Evolutionary conservation across 2,329 filamentous ascomycete genomes (phyloP).

Genomic region (Biscogniauxia sp.): DNA sequence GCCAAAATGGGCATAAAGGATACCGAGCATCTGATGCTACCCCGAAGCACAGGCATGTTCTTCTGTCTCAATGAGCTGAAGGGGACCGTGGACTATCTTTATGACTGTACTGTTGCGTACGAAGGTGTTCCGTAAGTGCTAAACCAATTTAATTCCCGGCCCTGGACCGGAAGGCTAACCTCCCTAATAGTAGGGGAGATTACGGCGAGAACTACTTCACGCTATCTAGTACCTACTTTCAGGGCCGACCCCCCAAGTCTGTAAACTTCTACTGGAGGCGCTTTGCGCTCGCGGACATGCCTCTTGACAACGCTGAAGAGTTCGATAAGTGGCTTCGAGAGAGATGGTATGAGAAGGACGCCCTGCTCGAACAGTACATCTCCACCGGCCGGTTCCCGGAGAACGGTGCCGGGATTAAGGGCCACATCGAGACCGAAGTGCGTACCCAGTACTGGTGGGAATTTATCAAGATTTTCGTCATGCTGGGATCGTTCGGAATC

Average conservation of each 20-base stretch:
- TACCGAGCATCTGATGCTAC: constrained; percentile 70
- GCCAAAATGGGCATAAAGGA: constrained; percentile 72
- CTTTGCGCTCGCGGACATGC: constrained; percentile 77
- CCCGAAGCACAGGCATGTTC: constrained; percentile 75
- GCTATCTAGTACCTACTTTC: constrained; percentile 80
- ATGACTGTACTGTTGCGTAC: constrained; percentile 94
- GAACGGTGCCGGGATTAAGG: constrained; percentile 49
- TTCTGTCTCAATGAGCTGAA: constrained; percentile 77
- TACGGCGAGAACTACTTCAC: constrained; percentile 93
- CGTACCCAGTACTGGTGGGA: constrained; percentile 54
- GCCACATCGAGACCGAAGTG: constrained; percentile 58
- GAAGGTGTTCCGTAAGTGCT: constrained; percentile 82
- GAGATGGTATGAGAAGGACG: constrained; percentile 91
- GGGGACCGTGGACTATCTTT: constrained; percentile 75
- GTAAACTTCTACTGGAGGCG: constrained; percentile 97
- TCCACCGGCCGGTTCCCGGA: constrained; percentile 77
- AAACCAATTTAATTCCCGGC: background rate
- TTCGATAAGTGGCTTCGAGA: constrained; percentile 86
- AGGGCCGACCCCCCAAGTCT: constrained; percentile 85
- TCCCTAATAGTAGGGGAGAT: constrained; percentile 59
- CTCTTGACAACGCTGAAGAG: constrained; percentile 66
- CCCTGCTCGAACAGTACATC: constrained; percentile 78
- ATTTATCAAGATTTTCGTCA: constrained; percentile 52
- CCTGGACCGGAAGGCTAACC: background rate
- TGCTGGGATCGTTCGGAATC: constrained; percentile 45